These are phyloP conservation scores for Penicillium cosmopolitanum DNA, from an alignment of 495 filamentous ascomycete species.

Conservation along the genomic window DNA sequence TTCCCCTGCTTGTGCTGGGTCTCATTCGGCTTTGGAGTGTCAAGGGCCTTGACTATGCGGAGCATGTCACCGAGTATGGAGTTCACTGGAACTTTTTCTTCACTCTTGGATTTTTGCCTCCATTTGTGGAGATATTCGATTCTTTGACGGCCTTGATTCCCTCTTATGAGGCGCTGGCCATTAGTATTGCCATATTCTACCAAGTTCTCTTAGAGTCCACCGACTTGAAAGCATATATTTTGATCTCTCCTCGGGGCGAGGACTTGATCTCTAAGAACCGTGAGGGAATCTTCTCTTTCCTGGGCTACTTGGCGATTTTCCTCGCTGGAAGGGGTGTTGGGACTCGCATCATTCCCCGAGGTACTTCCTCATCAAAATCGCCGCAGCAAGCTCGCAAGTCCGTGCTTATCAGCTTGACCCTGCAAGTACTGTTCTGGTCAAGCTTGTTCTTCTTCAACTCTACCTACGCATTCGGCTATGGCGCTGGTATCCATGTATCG, in stretches of 20 bases:
- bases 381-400: slow-evolving; percentile 49
- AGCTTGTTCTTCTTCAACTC: slow-evolving; percentile 67
- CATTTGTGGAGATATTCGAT: slow-evolving; percentile 87
- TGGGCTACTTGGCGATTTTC: slow-evolving; percentile 94
- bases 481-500: slow-evolving; percentile 69
- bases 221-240: slow-evolving; percentile 76
- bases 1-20: slow-evolving; percentile 82
- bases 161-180: slow-evolving; percentile 72
- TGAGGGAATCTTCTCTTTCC: slow-evolving; percentile 91
- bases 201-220: slow-evolving; percentile 77
- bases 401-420: slow-evolving; percentile 61
- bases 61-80: slow-evolving; percentile 97
- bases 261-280: slow-evolving; percentile 85
- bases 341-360: slow-evolving; percentile 72
- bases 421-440: slow-evolving; percentile 68
- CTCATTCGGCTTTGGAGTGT: slow-evolving; percentile 82
- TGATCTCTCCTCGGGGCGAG: slow-evolving; percentile 74
- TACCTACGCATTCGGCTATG: slow-evolving; percentile 67
- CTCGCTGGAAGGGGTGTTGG: slow-evolving; percentile 84
- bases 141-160: slow-evolving; percentile 59
- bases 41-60: slow-evolving; percentile 93
- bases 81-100: slow-evolving; percentile 99
- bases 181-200: slow-evolving; percentile 67
- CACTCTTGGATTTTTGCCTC: slow-evolving; percentile 85
- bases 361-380: slow-evolving; percentile 37